Evolutionary conservation across 495 filamentous ascomycete species (phyloP).

Genomic region (Penicillium argentinense): DNA sequence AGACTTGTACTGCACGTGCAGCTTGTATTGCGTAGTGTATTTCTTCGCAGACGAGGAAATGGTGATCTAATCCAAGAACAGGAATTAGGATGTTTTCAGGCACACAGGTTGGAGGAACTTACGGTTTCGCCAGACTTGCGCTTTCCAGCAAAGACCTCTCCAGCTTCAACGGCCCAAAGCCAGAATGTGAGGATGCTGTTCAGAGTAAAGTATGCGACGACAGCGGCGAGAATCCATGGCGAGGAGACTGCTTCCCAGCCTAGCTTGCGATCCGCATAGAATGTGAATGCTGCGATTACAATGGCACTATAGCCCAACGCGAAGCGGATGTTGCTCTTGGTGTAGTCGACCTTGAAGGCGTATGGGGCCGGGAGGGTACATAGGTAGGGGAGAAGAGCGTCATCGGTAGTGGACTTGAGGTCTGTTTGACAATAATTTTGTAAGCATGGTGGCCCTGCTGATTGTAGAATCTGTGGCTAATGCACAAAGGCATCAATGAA

Average conservation of each 20-base stretch:
- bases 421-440: constrained; percentile 52
- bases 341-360: constrained; percentile 77
- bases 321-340: constrained; percentile 77
- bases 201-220: constrained; percentile 73
- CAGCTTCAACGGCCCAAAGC: constrained; percentile 83
- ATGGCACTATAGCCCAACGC: constrained; percentile 81
- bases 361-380: constrained; percentile 62
- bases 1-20: constrained; percentile 61
- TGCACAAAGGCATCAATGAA: constrained; percentile 3
- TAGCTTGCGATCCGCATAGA: constrained; percentile 86
- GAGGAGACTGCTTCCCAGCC: constrained; percentile 82
- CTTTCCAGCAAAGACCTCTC: constrained; percentile 74
- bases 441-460: neutral
- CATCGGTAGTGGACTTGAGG: constrained; percentile 94
- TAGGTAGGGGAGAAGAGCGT: constrained; percentile 90
- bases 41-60: constrained; percentile 70
- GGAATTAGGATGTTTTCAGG: too few relatives aligned
- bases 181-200: constrained; percentile 81
- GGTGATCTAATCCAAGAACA: too few relatives aligned
- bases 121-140: constrained; percentile 56
- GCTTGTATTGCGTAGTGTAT: constrained; percentile 73
- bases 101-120: constrained; percentile 22
- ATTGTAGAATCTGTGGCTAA: neutral
- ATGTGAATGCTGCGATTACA: constrained; percentile 72
- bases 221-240: constrained; percentile 69